Percentiles rank a stretch among this genome's conserved stretches.
Conservation (phyloP, 2,329 filamentous ascomycete genomes). For the Ophiostoma tasmaniense region DNA sequence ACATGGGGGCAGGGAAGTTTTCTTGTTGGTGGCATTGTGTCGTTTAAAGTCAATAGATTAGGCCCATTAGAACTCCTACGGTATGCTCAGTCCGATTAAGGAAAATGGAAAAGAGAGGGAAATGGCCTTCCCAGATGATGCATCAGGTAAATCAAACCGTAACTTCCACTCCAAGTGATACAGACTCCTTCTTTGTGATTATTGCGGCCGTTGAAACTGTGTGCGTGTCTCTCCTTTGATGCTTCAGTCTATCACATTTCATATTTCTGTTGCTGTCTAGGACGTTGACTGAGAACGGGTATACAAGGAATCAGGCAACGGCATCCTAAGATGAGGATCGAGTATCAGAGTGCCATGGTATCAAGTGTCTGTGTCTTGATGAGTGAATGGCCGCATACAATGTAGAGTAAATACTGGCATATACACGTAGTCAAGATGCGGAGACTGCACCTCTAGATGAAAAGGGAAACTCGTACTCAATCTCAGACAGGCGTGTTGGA, state of each 20-base stretch:
- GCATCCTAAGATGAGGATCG: too few relatives aligned
- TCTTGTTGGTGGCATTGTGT: neutral
- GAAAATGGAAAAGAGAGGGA: neutral
- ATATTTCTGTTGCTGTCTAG: neutral
- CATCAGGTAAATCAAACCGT: too few relatives aligned
- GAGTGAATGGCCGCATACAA: too few relatives aligned
- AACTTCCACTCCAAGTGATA: neutral
- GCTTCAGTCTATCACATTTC: neutral
- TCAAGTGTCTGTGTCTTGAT: too few relatives aligned
- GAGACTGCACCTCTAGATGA: neutral
- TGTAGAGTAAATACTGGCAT: neutral
- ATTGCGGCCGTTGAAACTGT: conserved; percentile 2
- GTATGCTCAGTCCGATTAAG: too few relatives aligned
- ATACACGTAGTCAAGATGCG: neutral
- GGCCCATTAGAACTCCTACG: neutral
- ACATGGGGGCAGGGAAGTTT: neutral
- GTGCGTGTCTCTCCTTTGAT: neutral
- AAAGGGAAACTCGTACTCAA: neutral
- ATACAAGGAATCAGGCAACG: neutral
- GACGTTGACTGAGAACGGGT: neutral
- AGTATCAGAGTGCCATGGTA: neutral
- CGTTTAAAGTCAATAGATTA: neutral
- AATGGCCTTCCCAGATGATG: neutral
- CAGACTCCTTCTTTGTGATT: neutral
- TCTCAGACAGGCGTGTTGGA: neutral